Base-by-base conservation (phyloP, 2,329 filamentous ascomycete species). In the Fusarium tuaranense region DNA sequence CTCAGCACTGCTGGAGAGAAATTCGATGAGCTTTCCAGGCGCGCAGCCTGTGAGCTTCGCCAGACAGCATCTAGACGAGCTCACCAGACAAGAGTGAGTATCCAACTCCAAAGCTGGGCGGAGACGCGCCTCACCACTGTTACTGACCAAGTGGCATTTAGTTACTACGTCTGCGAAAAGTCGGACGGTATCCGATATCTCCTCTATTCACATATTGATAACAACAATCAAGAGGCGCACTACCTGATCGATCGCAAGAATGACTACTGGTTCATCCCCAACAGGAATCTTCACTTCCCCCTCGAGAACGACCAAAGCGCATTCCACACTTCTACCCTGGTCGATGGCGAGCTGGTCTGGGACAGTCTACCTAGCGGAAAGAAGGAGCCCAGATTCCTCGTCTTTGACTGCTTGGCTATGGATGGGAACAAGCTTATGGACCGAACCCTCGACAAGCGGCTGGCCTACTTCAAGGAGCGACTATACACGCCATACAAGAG, bases 201-300 rank as follows among this genome's bases (percentile, higher is more conserved):
- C n/a, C 90, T 99, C 74, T 98, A 97, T 86, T 91, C 97, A 75
- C 95, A 94, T 61, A 83, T 86, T 9, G 92, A 93, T 80, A 88
- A 91, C 48, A 81, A 86, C 7, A 86, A 86, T 64, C 76, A 81
- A 59, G 95, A 97, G 81, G 89, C 92, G 27, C 94, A 97, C 80
- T 98, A 98, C 85, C 88, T 99, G 67, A 98, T 99, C 84, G 96
- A 99, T 85, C 95, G 97, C 80, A 97, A 95, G 85, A 98, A 99
- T 85, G 95, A 98, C 82, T 99, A 97, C 87, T 98, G 96, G 90
- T 95, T 89, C 80, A 91, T 98, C 70, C 89, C 90, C 34, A 87
- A 89, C 71, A 86, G 86, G 63, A 88, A 86, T 67, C 88, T 98
- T 27, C 95, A 97, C 82, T 95, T 98, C 77, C 97, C 97, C 0